Conservation (phyloP, 495 filamentous ascomycete genomes). For the Xylaria telfairii region DNA sequence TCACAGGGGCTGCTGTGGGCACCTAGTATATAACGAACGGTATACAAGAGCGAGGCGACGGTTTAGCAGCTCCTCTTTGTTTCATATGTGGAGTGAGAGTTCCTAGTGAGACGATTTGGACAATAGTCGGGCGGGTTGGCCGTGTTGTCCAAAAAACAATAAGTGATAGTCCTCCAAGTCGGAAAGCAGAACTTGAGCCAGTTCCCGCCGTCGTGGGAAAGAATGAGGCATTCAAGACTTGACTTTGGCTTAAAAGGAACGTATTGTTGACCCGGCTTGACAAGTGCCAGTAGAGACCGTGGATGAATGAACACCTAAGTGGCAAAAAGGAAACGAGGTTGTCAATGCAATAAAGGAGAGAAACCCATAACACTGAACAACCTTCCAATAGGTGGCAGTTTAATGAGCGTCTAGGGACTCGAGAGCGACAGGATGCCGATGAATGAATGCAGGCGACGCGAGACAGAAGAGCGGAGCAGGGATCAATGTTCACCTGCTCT, state of each 20-base stretch:
- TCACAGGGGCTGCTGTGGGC: conserved; percentile 8
- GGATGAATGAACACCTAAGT: conserved; percentile 8
- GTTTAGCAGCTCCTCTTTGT: conserved; percentile 16
- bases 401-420: conserved; percentile 19
- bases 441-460: conserved; percentile 13
- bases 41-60: conserved; percentile 6
- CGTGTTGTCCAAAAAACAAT: background rate
- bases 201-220: background rate
- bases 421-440: conserved; percentile 8
- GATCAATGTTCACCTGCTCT: conserved; percentile 1
- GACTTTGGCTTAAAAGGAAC: conserved; percentile 9
- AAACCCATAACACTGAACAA: background rate
- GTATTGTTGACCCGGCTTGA: conserved; percentile 2
- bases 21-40: background rate
- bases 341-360: conserved; percentile 16
- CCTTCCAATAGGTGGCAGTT: conserved; percentile 17
- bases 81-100: conserved; percentile 22
- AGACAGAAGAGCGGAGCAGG: conserved; percentile 17
- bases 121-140: conserved; percentile 4
- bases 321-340: conserved; percentile 14
- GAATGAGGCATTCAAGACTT: conserved; percentile 7
- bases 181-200: background rate
- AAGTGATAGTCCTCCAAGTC: background rate
- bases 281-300: background rate
- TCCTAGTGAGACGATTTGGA: conserved; percentile 11